A percentile compares a stretch with the other conserved stretches of the same genome.
Conservation (phyloP, 495 filamentous ascomycete genomes). For the Halenospora varia region DNA sequence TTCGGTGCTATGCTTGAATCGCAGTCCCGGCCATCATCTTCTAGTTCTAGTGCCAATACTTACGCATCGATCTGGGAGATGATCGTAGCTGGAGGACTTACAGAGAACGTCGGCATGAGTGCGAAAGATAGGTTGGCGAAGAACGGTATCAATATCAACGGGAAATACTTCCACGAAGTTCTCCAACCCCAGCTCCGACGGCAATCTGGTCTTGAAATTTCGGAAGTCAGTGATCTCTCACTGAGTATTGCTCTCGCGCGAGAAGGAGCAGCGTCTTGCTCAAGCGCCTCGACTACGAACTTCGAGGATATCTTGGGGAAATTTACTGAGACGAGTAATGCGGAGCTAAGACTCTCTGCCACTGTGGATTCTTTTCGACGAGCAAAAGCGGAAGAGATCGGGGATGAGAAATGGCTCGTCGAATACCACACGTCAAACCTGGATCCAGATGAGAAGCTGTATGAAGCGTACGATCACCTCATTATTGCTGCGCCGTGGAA, state of each 20-base stretch:
- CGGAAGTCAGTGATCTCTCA: too few relatives aligned
- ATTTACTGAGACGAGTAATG: too few relatives aligned
- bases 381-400: constrained; percentile 2
- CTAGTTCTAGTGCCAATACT: not conserved
- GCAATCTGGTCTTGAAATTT: constrained; percentile 8
- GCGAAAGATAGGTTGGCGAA: not conserved
- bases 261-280: too few relatives aligned
- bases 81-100: not conserved
- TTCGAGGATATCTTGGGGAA: too few relatives aligned
- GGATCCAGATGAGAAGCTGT: not conserved
- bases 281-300: too few relatives aligned
- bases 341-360: too few relatives aligned
- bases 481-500: constrained; percentile 14
- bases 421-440: not conserved
- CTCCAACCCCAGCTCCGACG: constrained; percentile 3
- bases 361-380: too few relatives aligned
- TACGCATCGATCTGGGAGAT: not conserved
- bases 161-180: constrained; percentile 6
- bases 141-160: constrained; percentile 1
- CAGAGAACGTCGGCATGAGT: not conserved
- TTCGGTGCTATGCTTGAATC: too few relatives aligned
- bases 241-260: too few relatives aligned
- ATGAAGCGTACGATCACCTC: constrained; percentile 12
- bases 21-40: not conserved
- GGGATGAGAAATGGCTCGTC: constrained; percentile 6